phyloP scores from a whole-genome alignment of 345 rosid species.

The Populus davidiana region DNA sequence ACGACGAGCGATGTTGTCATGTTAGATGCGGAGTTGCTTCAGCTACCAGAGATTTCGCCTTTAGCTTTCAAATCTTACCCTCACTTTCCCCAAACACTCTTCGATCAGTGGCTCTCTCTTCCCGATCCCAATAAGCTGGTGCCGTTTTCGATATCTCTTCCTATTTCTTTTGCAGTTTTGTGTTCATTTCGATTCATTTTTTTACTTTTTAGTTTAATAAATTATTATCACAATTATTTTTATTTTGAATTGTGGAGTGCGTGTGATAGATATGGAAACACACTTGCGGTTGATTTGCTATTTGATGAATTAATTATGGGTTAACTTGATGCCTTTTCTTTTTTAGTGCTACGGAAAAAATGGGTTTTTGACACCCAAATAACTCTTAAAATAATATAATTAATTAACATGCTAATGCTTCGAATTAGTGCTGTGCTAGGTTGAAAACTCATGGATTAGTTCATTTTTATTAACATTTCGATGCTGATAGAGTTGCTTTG shows the following conservation, averaged over 20 bases:
- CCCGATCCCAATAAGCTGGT: slow-evolving; percentile 86
- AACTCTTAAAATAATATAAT: not conserved
- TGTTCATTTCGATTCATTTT: not conserved
- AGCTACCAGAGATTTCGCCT: slow-evolving; percentile 78
- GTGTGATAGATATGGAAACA: not conserved
- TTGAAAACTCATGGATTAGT: not conserved
- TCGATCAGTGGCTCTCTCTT: slow-evolving; percentile 92
- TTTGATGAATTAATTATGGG: not conserved
- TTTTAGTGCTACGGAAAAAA: not conserved
- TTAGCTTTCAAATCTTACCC: slow-evolving; percentile 68
- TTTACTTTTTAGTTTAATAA: too few species aligned
- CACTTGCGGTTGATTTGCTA: not conserved
- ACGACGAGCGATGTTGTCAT: slow-evolving; percentile 51
- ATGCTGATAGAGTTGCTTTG: not conserved
- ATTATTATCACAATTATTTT: too few species aligned
- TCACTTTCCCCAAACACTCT: slow-evolving; percentile 66
- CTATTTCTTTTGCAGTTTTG: not conserved
- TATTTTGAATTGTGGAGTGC: too few species aligned
- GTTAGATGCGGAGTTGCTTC: slow-evolving; percentile 79
- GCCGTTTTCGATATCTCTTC: not conserved
- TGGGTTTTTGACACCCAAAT: not conserved
- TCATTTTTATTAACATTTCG: not conserved
- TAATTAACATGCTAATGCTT: not conserved
- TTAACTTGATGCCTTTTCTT: not conserved
- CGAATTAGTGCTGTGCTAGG: not conserved